Base-by-base conservation (phyloP, 192 early-diverging fungal genomes). In the Coemansia sp. region DNA sequence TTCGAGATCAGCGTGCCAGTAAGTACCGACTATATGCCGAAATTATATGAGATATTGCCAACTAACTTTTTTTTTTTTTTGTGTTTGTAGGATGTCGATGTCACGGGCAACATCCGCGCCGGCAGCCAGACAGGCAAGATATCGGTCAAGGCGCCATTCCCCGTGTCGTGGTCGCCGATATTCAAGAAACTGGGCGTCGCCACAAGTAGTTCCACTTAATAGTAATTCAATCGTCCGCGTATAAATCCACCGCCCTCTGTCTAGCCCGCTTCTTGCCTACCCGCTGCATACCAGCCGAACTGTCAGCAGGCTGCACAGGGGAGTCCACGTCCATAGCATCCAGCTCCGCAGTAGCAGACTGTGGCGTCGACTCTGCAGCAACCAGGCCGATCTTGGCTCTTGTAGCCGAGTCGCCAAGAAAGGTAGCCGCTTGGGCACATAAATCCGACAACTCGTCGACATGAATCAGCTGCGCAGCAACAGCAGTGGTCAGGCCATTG, bases 91-190 rank as follows among this genome's bases (percentile, higher is more conserved):
- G 53, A 57, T n/a, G 54, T 70, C 16, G 62, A 64, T 29, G 53
- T 14, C 10, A 9, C 40, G n/a, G 69, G 62, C 19, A 17, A 21
- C 13, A 13, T 21, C 8, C 53, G 14, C 2, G 13, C 54, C n/a
- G 36, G 10, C n/a, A 57, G 29, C 21, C 8, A 31, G 13, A 19
- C 13, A 10, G 41, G 19, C 29, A 63, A 13, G 59, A 3, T 69
- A 2, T 56, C 62, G 2, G 62, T 77, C 40, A 67, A 57, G 46
- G 75, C 75, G 27, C 75, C 75, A 36, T 77, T 77, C 44, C 75
- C 75, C 0, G 51, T n/a, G 39, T 68, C 64, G 45, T 77, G 75
- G 75, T 27, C 66, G 27, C 66, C 45, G 3, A 44, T 68, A n/a
- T 77, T 77, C 41, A 42, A 59, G 7, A 42, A 66, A 17, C 62